Evolutionary conservation across 331 rosid species (phyloP), one percentile per base, ranked within the genome.

Genomic region (Rosa hybrid): DNA sequence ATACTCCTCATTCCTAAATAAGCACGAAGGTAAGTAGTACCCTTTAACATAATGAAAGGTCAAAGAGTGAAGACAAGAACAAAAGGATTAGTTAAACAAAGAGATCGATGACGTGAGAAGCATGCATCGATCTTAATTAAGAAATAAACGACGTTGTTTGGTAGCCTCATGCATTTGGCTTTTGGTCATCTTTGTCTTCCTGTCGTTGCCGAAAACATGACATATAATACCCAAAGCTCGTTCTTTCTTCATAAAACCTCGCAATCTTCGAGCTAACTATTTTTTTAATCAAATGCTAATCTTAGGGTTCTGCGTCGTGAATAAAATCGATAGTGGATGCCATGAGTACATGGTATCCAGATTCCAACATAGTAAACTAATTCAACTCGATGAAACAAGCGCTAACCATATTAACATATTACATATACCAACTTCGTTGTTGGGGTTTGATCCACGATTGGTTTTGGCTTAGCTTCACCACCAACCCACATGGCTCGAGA

Each of bases 171-270:
- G 64, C 71, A 70, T 45, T 81, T 49, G 38, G 30, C 34, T 12
- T 17, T 71, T 77, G 21, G 20, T 67, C 1, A 46, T 68, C 60
- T 80, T 79, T 80, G 78, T 86, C 80, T 25, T 86, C 82, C 83
- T 74, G 69, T 81, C 82, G 83, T 84, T 80, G 80, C 85, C 76
- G 54, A 86, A 81, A 77, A 77, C 82, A 87, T 70, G 77, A 42
- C 82, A 85, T 78, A 84, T 86, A 86, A 78, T 81, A 80, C 90
- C 87, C 90, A 84, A 57, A 82, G 48, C 79, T 76, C 42, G 65
- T 59, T 68, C 42, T 81, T 68, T 59, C 80, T 68, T 83, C 79
- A 74, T 30, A 57, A 77, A 42, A 68, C 27, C 56, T 34, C 70
- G 64, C 81, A 41, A 76, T 83, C 68, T 62, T 62, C 68, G 68